Percentiles rank a stretch among this genome's conserved stretches.
phyloP scores from a whole-genome alignment of 2,329 filamentous ascomycete genomes.

The Fusarium lateritium region DNA sequence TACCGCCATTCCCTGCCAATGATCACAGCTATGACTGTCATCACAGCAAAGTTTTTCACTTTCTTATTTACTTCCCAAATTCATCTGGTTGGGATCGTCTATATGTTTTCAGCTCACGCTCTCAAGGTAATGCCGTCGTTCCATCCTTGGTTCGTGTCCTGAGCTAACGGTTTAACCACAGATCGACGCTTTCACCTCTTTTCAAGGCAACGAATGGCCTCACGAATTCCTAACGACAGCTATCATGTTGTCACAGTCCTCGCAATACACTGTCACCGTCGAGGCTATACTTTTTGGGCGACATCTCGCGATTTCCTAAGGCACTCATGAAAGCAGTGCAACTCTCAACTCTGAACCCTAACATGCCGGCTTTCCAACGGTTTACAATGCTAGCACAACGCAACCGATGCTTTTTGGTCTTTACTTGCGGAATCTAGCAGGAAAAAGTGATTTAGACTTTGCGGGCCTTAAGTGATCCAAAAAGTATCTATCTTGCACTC shows the following conservation, averaged over 20 bases:
- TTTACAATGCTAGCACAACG: neutral
- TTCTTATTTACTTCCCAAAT: neutral
- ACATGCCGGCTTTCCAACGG: neutral
- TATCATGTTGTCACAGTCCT: neutral
- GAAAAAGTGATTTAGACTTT: neutral
- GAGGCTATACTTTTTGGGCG: neutral
- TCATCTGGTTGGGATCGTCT: neutral
- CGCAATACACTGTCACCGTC: no score
- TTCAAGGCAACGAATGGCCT: neutral
- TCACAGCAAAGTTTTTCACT: neutral
- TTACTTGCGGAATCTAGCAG: neutral
- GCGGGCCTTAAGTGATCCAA: slow-evolving; percentile 9
- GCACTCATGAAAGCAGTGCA: no score
- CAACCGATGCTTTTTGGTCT: neutral
- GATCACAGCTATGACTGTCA: neutral
- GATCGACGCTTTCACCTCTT: neutral
- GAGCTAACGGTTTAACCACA: neutral
- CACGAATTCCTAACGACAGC: neutral
- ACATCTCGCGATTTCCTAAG: neutral
- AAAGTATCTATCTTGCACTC: neutral
- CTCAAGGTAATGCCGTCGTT: neutral
- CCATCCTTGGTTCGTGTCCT: no score
- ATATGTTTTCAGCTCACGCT: neutral
- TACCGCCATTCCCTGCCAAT: neutral
- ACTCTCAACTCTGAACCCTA: neutral